phyloP scores from a whole-genome alignment of 1,139 yeast genomes.

The Arxiozyma heterogenica region DNA sequence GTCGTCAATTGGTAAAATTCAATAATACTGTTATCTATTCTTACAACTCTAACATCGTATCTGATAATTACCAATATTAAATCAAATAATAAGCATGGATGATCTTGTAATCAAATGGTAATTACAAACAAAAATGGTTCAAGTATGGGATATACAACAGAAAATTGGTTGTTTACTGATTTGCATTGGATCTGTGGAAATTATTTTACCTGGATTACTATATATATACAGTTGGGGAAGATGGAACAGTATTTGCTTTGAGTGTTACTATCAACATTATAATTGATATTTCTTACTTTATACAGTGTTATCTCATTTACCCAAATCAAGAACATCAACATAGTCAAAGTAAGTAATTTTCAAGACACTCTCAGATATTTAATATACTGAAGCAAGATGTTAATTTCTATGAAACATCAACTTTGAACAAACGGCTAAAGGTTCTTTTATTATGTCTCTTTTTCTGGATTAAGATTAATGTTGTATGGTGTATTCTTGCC shows the following conservation, averaged over 20 bases:
- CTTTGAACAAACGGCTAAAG: too few species aligned
- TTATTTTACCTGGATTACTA: background rate
- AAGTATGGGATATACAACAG: background rate
- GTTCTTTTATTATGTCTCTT: too few species aligned
- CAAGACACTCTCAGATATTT: background rate
- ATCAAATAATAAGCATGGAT: background rate
- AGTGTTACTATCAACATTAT: background rate
- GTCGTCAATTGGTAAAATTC: background rate
- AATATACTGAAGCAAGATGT: too few species aligned
- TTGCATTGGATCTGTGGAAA: background rate
- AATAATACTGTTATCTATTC: background rate
- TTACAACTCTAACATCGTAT: background rate
- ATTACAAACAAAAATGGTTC: background rate
- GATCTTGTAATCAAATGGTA: background rate
- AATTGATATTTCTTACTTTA: background rate
- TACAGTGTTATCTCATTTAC: background rate
- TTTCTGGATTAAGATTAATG: too few species aligned
- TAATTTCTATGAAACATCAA: too few species aligned
- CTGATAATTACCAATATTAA: background rate
- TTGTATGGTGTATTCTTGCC: too few species aligned
- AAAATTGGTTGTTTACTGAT: background rate
- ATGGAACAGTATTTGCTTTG: background rate
- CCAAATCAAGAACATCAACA: background rate
- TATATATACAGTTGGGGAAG: background rate
- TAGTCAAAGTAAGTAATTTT: background rate